These are phyloP conservation scores for Staphylotrichum tortipilum DNA, from an alignment of 495 filamentous ascomycete genomes.

Conservation along the genomic window DNA sequence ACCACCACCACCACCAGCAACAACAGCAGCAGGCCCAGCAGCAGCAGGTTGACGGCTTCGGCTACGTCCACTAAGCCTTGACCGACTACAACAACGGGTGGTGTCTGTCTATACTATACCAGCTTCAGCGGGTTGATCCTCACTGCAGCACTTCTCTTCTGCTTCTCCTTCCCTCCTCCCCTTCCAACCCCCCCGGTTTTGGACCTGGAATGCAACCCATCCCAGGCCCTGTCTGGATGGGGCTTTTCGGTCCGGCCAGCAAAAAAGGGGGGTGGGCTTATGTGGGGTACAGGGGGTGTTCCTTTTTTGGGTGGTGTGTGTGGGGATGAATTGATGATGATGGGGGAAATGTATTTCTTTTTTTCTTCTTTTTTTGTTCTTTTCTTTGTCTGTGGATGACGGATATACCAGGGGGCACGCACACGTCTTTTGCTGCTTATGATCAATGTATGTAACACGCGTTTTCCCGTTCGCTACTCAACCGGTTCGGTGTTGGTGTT, in stretches of 20 bases:
- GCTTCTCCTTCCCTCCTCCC: background rate
- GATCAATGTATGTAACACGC: background rate
- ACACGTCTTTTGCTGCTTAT: background rate
- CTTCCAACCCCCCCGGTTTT: no score
- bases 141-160: background rate
- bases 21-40: background rate
- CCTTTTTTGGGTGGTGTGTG: background rate
- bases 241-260: conserved; percentile 1
- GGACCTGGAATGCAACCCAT: no score
- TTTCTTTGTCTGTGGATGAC: background rate
- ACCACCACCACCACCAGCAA: background rate
- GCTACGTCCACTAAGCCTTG: conserved; percentile 15
- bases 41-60: conserved; percentile 10
- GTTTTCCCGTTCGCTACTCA: background rate
- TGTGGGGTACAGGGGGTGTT: conserved; percentile 5
- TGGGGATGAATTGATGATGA: background rate
- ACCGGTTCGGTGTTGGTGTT: no score
- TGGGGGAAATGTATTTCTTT: background rate
- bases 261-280: background rate
- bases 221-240: no score
- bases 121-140: background rate
- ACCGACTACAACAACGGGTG: no score
- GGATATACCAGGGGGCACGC: conserved; percentile 17
- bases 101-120: no score
- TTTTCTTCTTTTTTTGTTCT: background rate